Base-by-base conservation (phyloP, 2,329 filamentous ascomycete genomes). In the Diplodia mutila region DNA sequence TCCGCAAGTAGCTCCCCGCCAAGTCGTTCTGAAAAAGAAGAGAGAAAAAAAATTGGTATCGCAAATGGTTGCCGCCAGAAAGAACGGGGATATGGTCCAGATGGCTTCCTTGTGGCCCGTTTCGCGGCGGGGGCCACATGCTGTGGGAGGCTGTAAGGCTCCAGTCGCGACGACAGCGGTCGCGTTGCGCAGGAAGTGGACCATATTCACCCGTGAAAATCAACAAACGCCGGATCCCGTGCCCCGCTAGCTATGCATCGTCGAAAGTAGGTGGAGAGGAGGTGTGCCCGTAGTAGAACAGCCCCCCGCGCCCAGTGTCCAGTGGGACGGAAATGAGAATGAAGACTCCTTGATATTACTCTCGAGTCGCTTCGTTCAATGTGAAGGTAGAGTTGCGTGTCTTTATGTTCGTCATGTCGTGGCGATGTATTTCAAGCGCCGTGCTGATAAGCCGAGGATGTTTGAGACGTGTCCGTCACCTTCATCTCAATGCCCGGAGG, bases 401-500 rank as follows among this genome's bases (percentile, higher is more conserved):
- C 27, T 59, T 46, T 29, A 48, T 11, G 8, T 63, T 37, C 27
- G 42, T 63, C 42, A n/a, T 63, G 46, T 63, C 59, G 59, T 63
- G 42, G 42, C 57, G 42, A 63, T 27, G n/a, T 63, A 51, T 51
- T 51, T 25, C 59, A 37, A 51, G 32, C 59, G 27, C 59, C 46
- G 29, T 51, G 57, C 29, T 16, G 57, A 11, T 52, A 23, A n/a
- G 21, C 16, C n/a, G 9, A 21, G n/a, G 29, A 8, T n/a, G n/a
- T 51, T 11, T 6, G 16, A 12, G 16, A 21, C 9, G 5, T 5
- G 6, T 21, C 39, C n/a, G 29, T 5, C 18, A 21, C 51, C 61
- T 11, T 69, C 54, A 70, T 52, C 71, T 71, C 69, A 81, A 55
- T 7, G 77, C 80, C 61, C 78, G 74, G 14, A 77, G 75, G 32